Base-by-base conservation (phyloP, 192 early-diverging fungal genomes). In the Mortierella claussenii region DNA sequence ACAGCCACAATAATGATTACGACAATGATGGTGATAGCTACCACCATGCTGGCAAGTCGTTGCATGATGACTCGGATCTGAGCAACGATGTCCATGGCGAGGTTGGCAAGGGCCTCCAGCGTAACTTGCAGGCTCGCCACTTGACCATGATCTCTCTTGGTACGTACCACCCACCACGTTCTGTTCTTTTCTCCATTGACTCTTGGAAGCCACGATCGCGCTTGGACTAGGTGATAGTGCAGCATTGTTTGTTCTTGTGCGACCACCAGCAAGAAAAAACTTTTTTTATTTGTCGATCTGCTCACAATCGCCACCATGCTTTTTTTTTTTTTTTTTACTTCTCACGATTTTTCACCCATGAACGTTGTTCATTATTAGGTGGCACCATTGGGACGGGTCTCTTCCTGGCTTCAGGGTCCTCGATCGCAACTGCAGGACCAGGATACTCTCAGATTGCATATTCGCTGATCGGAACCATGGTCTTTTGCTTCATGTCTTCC, bases 401-500 rank as follows among this genome's bases (percentile, higher is more conserved):
- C 6, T 81, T 81, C 67, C 33, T 81, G 34, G 71, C 79, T 30
- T 76, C 70, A 13, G 79, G 79, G 12, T 62, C 55, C 21, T 69
- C 55, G 24, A 76, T 76, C 52, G 59, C 64, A n/a, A 61, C 47
- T 20, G 73, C 52, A 3, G 73, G 73, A 27, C 73, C 73, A 37
- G 73, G 73, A 8, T 76, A 24, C 32, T 66, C 73, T 12, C 53
- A 67, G 64, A 30, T 76, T 23, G 73, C 73, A 1, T 76, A 76
- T 36, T 43, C 52, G 2, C 36, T 76, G 9, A 87, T 87, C 27
- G 91, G 91, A 18, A 81, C 85, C 4, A 88, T 92, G 79, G 89
- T 92, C 24, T 92, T 82, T 52, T 91, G 89, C 64, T 81, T 92
- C 51, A 88, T 91, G 81, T 93, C 88, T 11, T 92, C 90, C 65